phyloP scores from a whole-genome alignment of 1,284 basidiomycete species.

The Leccinum cinnamomeum region DNA sequence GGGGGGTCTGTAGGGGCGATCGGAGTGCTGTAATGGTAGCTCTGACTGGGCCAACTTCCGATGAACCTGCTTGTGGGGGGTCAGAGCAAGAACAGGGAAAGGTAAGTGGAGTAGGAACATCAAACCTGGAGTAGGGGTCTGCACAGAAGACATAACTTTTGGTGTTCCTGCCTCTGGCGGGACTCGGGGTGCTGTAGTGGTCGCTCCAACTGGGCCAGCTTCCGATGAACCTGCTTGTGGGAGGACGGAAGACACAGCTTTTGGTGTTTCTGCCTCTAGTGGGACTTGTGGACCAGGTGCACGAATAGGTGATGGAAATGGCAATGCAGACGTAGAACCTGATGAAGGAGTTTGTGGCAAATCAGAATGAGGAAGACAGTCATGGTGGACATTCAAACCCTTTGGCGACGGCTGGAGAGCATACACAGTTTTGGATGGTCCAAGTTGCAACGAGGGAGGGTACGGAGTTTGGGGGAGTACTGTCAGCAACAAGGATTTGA shows the following conservation, averaged over 20 bases:
- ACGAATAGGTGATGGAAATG: too few relatives aligned
- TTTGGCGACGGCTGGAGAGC: too few relatives aligned
- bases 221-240: background rate
- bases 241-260: background rate
- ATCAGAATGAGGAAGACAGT: too few relatives aligned
- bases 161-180: background rate
- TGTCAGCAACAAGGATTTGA: background rate
- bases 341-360: too few relatives aligned
- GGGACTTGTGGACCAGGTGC: background rate
- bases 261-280: background rate
- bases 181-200: background rate
- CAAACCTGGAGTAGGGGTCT: background rate
- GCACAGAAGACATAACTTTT: background rate
- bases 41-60: background rate
- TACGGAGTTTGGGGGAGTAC: background rate
- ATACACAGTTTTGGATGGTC: background rate
- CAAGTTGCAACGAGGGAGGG: background rate
- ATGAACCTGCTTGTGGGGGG: background rate
- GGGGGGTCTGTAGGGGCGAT: too few relatives aligned
- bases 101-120: background rate
- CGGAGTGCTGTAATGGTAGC: background rate
- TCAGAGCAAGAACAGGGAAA: background rate
- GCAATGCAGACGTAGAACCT: too few relatives aligned
- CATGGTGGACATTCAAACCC: too few relatives aligned
- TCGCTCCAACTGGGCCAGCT: background rate